These are phyloP conservation scores for Linnemannia hyalina DNA, from an alignment of 192 early-diverging fungal genomes.

Conservation along the genomic window DNA sequence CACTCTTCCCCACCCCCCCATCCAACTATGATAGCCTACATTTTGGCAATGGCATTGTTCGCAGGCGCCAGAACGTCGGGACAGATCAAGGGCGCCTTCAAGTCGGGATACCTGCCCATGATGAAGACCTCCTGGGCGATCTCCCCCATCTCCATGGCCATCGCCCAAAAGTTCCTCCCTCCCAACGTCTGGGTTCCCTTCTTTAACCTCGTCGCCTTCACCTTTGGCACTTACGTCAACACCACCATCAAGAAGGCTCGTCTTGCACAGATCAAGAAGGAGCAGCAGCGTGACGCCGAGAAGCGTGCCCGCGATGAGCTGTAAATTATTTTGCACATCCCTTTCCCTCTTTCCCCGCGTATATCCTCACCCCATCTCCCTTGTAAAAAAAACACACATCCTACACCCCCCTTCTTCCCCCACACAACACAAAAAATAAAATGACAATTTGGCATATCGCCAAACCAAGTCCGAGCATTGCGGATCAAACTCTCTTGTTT, in stretches of 20 bases:
- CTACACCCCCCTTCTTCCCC: background rate
- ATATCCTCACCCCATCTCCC: background rate
- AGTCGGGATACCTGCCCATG: constrained; percentile 74
- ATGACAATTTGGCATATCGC: background rate
- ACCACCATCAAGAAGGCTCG: constrained; percentile 77
- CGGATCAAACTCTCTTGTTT: background rate
- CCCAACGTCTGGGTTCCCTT: constrained; percentile 90
- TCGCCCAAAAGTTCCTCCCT: constrained; percentile 85
- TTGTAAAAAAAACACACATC: background rate
- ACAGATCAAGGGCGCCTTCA: constrained; percentile 68
- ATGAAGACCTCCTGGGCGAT: constrained; percentile 89
- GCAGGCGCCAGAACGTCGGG: constrained; percentile 72
- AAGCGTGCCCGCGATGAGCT: constrained; percentile 56
- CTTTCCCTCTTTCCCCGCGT: background rate
- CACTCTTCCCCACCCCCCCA: background rate
- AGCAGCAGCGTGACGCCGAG: constrained; percentile 58
- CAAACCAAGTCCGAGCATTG: background rate
- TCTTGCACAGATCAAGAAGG: constrained; percentile 58
- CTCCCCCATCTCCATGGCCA: constrained; percentile 81
- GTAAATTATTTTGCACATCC: constrained; percentile 10
- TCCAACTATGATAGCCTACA: constrained; percentile 69
- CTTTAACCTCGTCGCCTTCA: constrained; percentile 88
- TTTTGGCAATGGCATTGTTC: constrained; percentile 87
- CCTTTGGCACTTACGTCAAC: constrained; percentile 83
- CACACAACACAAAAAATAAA: background rate